Evolutionary conservation across 2,329 filamentous ascomycete species (phyloP).

Genomic region (Microsporum ferrugineum): DNA sequence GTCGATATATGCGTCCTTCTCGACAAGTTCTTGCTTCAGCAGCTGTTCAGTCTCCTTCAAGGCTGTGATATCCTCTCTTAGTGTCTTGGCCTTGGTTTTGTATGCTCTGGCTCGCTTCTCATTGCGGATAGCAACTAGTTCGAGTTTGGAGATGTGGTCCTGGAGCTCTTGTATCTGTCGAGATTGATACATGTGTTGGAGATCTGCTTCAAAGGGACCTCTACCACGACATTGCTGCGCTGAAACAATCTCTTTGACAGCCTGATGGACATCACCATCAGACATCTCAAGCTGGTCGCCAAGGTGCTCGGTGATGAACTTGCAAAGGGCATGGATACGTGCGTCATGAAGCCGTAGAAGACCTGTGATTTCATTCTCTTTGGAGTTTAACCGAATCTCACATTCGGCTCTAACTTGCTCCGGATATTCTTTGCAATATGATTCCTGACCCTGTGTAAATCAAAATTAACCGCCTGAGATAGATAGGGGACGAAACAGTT

Average conservation of each 20-base stretch:
- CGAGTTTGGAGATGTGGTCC: conserved; percentile 6
- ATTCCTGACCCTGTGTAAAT: neutral
- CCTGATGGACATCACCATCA: conserved; percentile 4
- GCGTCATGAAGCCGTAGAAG: conserved; percentile 10
- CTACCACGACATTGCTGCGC: conserved; percentile 6
- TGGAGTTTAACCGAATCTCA: conserved; percentile 8
- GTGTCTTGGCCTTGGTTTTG: conserved; percentile 38
- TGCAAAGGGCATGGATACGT: conserved; percentile 8
- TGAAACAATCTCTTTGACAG: conserved; percentile 1
- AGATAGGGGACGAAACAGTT: neutral
- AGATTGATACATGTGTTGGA: neutral
- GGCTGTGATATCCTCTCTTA: conserved; percentile 39
- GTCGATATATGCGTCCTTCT: conserved; percentile 21
- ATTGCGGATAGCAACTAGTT: conserved; percentile 6
- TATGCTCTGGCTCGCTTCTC: conserved; percentile 27
- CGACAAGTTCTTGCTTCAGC: conserved; percentile 16
- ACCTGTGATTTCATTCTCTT: conserved; percentile 11
- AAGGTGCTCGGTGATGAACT: conserved; percentile 10
- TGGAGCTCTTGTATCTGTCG: conserved; percentile 6
- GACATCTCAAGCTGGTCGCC: neutral
- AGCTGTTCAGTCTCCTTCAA: conserved; percentile 32
- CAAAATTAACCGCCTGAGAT: neutral
- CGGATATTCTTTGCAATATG: neutral
- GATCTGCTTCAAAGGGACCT: neutral
- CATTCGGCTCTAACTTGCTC: conserved; percentile 8